phyloP scores from a whole-genome alignment of 257 asterid genomes.

The Osmanthus fragrans region DNA sequence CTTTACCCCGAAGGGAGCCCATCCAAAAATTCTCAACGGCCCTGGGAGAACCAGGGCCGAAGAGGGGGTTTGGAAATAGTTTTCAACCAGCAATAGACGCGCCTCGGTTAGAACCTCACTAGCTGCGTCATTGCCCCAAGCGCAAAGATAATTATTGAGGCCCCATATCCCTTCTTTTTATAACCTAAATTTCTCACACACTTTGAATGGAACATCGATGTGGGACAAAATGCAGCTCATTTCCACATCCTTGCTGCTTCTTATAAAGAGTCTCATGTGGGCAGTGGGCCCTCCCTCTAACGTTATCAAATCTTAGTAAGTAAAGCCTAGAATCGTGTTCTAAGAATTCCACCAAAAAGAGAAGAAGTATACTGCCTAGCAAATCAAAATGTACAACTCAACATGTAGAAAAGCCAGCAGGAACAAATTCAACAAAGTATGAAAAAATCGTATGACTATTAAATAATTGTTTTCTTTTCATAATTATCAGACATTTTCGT shows the following conservation, averaged over 20 bases:
- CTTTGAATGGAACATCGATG: neutral
- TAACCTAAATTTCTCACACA: neutral
- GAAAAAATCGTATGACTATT: neutral
- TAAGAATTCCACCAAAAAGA: neutral
- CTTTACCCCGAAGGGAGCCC: conserved; percentile 22
- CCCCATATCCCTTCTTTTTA: neutral
- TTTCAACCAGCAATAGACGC: conserved; percentile 45
- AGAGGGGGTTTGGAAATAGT: conserved; percentile 39
- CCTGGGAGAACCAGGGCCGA: conserved; percentile 25
- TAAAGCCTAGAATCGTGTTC: neutral
- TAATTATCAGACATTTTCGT: neutral
- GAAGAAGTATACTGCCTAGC: neutral
- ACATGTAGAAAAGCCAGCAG: neutral
- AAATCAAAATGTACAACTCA: neutral
- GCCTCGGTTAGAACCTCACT: conserved; percentile 45
- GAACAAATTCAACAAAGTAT: neutral
- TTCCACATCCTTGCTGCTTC: neutral
- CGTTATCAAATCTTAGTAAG: neutral
- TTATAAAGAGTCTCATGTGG: neutral
- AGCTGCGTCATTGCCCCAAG: conserved; percentile 48
- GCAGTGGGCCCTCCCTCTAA: neutral
- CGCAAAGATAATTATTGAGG: conserved; percentile 3
- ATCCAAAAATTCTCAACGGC: conserved; percentile 42
- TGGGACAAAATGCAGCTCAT: conserved; percentile 28
- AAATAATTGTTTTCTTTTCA: neutral